phyloP scores from a whole-genome alignment of 768 basidiomycete genomes.

The Suillus cothurnatus region DNA sequence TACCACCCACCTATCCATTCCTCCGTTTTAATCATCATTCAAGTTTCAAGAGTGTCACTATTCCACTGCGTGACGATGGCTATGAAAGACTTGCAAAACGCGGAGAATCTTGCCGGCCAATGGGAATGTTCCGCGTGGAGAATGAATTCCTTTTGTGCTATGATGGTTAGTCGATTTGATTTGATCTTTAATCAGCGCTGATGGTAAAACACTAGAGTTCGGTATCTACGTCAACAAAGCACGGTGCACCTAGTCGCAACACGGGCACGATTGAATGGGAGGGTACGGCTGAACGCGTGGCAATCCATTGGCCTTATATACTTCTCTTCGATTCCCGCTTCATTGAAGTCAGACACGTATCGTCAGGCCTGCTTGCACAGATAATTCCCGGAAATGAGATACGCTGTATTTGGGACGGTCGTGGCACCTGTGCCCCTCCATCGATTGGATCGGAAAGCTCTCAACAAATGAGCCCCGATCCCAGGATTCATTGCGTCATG shows the following conservation, averaged over 20 bases:
- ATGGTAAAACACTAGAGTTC: constrained; percentile 58
- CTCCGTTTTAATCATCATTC: not conserved
- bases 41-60: constrained; percentile 86
- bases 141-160: constrained; percentile 91
- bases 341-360: constrained; percentile 86
- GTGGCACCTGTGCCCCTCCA: constrained; percentile 40
- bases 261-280: constrained; percentile 91
- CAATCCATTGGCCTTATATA: constrained; percentile 87
- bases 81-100: constrained; percentile 74
- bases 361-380: constrained; percentile 77
- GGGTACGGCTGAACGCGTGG: constrained; percentile 84
- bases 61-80: constrained; percentile 80
- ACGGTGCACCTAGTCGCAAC: constrained; percentile 80
- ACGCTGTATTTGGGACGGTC: constrained; percentile 90
- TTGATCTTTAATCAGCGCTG: not conserved
- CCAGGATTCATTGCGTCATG: constrained; percentile 88
- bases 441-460: constrained; percentile 36
- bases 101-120: constrained; percentile 77
- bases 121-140: constrained; percentile 90
- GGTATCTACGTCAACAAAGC: constrained; percentile 90
- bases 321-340: constrained; percentile 87
- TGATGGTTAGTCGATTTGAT: constrained; percentile 56
- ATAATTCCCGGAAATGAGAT: constrained; percentile 83
- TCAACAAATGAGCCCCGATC: constrained; percentile 60
- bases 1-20: not conserved